Percentiles rank a stretch among this genome's conserved stretches.
Conservation (phyloP, 2,329 filamentous ascomycete species). For the Epichloe coenophiala region DNA sequence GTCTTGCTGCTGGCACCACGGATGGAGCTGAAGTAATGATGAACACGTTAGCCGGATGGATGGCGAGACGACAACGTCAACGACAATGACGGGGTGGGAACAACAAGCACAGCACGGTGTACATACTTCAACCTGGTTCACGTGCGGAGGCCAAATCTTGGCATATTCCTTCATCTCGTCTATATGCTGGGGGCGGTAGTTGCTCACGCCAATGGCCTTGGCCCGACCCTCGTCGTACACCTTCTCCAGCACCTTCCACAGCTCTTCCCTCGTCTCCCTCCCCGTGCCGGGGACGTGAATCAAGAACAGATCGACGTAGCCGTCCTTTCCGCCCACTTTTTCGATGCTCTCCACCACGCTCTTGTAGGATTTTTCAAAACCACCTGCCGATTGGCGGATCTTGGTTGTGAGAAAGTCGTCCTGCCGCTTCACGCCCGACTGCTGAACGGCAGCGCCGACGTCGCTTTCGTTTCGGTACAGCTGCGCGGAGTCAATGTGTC, state of each 20-base stretch:
- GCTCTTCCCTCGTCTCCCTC: conserved; percentile 37
- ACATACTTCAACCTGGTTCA: conserved; percentile 60
- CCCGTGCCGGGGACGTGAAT: conserved; percentile 52
- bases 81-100: background rate
- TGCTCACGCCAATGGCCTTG: conserved; percentile 58
- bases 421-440: conserved; percentile 39
- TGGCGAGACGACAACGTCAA: background rate
- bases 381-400: conserved; percentile 32
- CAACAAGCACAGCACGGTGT: background rate
- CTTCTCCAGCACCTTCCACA: conserved; percentile 55
- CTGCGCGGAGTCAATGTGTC: conserved; percentile 51
- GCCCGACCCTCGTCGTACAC: conserved; percentile 45
- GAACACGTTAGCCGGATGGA: background rate
- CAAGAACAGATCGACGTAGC: conserved; percentile 59
- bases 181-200: conserved; percentile 54
- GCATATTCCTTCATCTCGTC: conserved; percentile 55
- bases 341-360: conserved; percentile 47
- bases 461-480: conserved; percentile 54
- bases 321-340: conserved; percentile 41
- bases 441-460: conserved; percentile 49
- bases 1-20: conserved; percentile 47
- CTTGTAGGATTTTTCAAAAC: conserved; percentile 44
- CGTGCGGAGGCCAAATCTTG: conserved; percentile 54
- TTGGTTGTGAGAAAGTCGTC: conserved; percentile 62
- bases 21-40: conserved; percentile 41